These are phyloP conservation scores for Ogataea dorogensis DNA, from an alignment of 805 yeast genomes.

Conservation along the genomic window DNA sequence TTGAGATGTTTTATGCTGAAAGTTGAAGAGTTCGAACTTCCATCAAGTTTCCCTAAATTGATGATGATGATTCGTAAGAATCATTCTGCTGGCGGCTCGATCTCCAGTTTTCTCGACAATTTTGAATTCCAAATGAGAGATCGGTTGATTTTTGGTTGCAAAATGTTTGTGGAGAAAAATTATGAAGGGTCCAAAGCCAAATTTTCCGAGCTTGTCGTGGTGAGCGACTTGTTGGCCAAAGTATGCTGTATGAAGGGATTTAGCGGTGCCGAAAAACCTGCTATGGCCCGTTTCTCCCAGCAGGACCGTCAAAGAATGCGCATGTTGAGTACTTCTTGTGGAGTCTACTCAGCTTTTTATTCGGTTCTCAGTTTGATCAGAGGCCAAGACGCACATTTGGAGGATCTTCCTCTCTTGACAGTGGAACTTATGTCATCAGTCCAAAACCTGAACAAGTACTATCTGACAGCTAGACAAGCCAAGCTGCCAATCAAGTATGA, in stretches of 20 bases:
- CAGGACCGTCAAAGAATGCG: constrained; percentile 5
- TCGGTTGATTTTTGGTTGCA: constrained; percentile 10
- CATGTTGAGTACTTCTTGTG: constrained; percentile 8
- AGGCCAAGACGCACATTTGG: constrained; percentile 3
- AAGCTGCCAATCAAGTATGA: constrained; percentile 14
- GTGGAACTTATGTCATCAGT: constrained; percentile 12
- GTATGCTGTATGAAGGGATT: constrained; percentile 15
- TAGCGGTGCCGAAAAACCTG: constrained; percentile 13
- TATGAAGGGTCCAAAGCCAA: constrained; percentile 5
- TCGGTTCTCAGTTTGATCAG: constrained; percentile 8
- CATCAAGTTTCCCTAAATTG: constrained; percentile 9
- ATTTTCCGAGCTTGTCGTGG: constrained; percentile 8
- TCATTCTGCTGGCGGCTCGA: constrained; percentile 4
- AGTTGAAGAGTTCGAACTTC: constrained; percentile 9
- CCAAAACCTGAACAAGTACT: constrained; percentile 15
- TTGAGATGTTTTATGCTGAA: constrained; percentile 10
- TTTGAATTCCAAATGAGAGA: constrained; percentile 13
- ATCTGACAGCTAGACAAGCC: constrained; percentile 8
- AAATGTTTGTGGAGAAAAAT: constrained; percentile 5
- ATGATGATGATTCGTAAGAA: constrained; percentile 5
- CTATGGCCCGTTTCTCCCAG: constrained; percentile 6
- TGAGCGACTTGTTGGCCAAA: constrained; percentile 12
- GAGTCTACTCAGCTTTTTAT: constrained; percentile 12
- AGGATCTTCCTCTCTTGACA: background rate
- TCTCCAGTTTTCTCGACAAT: constrained; percentile 11